These are phyloP conservation scores for Zygnema circumcarinatum DNA, from an alignment of 139 green algal genomes.

Conservation along the genomic window DNA sequence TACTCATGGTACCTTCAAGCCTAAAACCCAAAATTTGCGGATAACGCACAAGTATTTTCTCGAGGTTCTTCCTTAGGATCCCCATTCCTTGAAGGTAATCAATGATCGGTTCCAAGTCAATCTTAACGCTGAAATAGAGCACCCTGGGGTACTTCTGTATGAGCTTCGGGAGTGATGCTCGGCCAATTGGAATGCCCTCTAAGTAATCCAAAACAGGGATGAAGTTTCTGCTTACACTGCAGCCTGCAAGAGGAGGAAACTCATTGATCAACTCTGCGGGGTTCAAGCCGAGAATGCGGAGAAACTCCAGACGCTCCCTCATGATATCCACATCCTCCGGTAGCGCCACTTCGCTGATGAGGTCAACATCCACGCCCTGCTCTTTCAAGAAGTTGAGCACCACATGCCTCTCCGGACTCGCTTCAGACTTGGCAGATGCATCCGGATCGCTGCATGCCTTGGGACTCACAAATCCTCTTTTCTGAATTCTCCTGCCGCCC, in stretches of 20 bases:
- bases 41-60: slow-evolving; percentile 31
- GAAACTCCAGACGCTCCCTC: slow-evolving; percentile 17
- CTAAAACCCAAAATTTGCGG: slow-evolving; percentile 43
- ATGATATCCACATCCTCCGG: slow-evolving; percentile 10
- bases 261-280: slow-evolving; percentile 20
- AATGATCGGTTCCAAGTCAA: slow-evolving; percentile 46
- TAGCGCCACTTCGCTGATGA: slow-evolving; percentile 3
- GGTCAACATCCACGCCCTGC: slow-evolving; percentile 20
- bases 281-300: slow-evolving; percentile 9
- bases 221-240: slow-evolving; percentile 49
- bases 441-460: too few species aligned
- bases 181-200: slow-evolving; percentile 32
- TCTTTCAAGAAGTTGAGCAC: slow-evolving; percentile 13
- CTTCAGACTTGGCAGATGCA: too few species aligned
- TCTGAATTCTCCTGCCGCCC: too few species aligned
- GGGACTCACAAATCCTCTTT: too few species aligned
- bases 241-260: slow-evolving; percentile 44
- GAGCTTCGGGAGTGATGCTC: slow-evolving; percentile 11
- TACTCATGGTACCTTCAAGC: slow-evolving; percentile 51
- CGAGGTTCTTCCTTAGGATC: not conserved
- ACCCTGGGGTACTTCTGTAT: slow-evolving; percentile 36
- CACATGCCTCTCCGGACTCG: not conserved
- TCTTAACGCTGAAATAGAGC: slow-evolving; percentile 43
- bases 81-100: slow-evolving; percentile 43
- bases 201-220: slow-evolving; percentile 50